A percentile compares a stretch with the other conserved stretches of the same genome.
Conservation (phyloP, 129 eudicot species). For the Logfia minima region DNA sequence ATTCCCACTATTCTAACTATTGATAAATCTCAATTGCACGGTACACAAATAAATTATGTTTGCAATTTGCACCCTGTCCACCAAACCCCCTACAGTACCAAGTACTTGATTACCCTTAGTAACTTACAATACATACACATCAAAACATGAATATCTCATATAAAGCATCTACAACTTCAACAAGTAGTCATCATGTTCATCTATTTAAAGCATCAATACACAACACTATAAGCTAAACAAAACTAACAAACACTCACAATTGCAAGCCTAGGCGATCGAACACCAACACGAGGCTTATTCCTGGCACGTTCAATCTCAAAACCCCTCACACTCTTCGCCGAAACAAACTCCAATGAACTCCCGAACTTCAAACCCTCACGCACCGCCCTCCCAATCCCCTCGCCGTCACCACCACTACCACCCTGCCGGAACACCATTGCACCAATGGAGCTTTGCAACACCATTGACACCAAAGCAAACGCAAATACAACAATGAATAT, state of each 20-base stretch:
- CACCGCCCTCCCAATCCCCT: slow-evolving; percentile 44
- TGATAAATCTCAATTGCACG: not conserved
- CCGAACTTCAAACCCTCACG: slow-evolving; percentile 63
- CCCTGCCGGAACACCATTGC: slow-evolving; percentile 55
- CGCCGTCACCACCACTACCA: slow-evolving; percentile 42
- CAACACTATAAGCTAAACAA: not conserved
- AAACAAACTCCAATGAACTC: slow-evolving; percentile 62
- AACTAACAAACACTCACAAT: slow-evolving; percentile 51
- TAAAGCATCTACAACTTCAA: not conserved
- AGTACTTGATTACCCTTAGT: not conserved
- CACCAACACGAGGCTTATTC: slow-evolving; percentile 49
- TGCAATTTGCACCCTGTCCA: not conserved
- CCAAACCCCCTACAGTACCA: not conserved
- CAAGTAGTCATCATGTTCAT: not conserved
- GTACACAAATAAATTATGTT: not conserved
- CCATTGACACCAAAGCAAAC: slow-evolving; percentile 73
- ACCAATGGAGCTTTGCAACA: slow-evolving; percentile 85
- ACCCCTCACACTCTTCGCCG: slow-evolving; percentile 19
- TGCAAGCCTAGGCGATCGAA: slow-evolving; percentile 78
- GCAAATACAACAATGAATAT: slow-evolving; percentile 53
- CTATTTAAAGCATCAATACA: not conserved
- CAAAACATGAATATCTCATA: not conserved
- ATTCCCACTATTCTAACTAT: not conserved
- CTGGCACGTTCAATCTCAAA: slow-evolving; percentile 30
- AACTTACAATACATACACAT: not conserved